These are phyloP conservation scores for Lactifluus hygrophoroides DNA, from an alignment of 768 basidiomycete species.

Conservation along the genomic window DNA sequence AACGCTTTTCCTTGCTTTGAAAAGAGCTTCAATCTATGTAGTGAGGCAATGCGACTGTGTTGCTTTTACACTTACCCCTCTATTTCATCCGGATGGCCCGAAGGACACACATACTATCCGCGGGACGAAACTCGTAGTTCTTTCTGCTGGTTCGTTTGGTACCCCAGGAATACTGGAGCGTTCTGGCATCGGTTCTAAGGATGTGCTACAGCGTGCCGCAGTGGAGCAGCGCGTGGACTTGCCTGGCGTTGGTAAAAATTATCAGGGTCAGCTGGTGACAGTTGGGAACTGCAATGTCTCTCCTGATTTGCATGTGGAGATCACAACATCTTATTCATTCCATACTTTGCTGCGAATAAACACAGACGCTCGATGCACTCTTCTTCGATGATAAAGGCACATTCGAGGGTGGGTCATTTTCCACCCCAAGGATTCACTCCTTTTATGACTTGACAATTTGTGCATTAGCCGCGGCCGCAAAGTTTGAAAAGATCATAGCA, in stretches of 20 bases:
- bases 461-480: constrained; percentile 27
- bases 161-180: constrained; percentile 48
- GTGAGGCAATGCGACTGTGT: constrained; percentile 33
- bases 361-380: constrained; percentile 21
- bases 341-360: constrained; percentile 17
- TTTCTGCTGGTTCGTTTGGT: constrained; percentile 35
- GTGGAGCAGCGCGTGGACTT: constrained; percentile 30
- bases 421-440: background rate
- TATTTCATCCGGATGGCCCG: constrained; percentile 20
- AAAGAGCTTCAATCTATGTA: constrained; percentile 6
- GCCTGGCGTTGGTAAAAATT: constrained; percentile 38
- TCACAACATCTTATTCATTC: constrained; percentile 13
- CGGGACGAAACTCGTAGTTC: constrained; percentile 31
- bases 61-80: constrained; percentile 28
- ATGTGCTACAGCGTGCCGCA: constrained; percentile 25
- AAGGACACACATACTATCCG: constrained; percentile 16
- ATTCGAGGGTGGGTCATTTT: constrained; percentile 17
- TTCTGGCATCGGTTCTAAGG: constrained; percentile 35
- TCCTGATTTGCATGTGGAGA: constrained; percentile 11
- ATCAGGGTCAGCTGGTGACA: constrained; percentile 26
- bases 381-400: constrained; percentile 13
- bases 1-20: background rate
- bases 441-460: background rate
- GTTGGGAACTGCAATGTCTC: background rate
- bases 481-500: constrained; percentile 32